Evolutionary conservation across 2,329 filamentous ascomycete species (phyloP), one percentile per base, ranked within the genome.

Genomic region (Monosporascus sp.): DNA sequence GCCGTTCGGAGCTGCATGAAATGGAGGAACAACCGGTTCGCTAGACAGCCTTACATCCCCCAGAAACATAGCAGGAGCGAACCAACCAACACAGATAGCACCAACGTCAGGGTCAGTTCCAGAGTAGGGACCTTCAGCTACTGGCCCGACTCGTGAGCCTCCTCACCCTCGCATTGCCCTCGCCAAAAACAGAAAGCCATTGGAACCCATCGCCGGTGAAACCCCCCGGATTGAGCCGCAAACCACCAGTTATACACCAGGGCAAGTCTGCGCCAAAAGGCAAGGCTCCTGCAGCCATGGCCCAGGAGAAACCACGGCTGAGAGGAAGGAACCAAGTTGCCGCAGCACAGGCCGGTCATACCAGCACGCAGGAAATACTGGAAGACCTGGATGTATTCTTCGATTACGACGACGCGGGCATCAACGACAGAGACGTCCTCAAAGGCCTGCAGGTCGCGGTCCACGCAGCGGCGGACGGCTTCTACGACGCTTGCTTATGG

Each of bases 391-490:
- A 67, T 44, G 57, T 61, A 24, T 64, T 66, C 56, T 61, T 67
- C 19, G 69, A 71, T 27, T 60, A 67, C n/a, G 68, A 72, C 7
- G 71, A 76, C 52, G 59, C 59, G 14, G 63, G 70, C 37, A 74
- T 81, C 31, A 67, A 66, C 24, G 76, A 83, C 60, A 71, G 73
- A 46, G 78, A 82, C 60, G 76, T 84, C 3, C 72, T 84, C 48
- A 72, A 75, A 49, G 82, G 81, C 0, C 67, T 85, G 11, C 77
- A 79, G 55, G 74, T 84, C 40, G 80, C 80, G 5, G 75, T 79
- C 31, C 77, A 77, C 5, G 82, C 81, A 11, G 81, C 81, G 5
- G 82, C 80, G 49, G 76, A 84, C 52, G 75, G 80, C 52, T 68
- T 75, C 37, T 73, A 83, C 2, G 80, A 84, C 61, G 72, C 72